A percentile compares a stretch with the other conserved stretches of the same genome.
phyloP scores from a whole-genome alignment of 1,284 basidiomycete genomes.

The Austroboletus sp. region DNA sequence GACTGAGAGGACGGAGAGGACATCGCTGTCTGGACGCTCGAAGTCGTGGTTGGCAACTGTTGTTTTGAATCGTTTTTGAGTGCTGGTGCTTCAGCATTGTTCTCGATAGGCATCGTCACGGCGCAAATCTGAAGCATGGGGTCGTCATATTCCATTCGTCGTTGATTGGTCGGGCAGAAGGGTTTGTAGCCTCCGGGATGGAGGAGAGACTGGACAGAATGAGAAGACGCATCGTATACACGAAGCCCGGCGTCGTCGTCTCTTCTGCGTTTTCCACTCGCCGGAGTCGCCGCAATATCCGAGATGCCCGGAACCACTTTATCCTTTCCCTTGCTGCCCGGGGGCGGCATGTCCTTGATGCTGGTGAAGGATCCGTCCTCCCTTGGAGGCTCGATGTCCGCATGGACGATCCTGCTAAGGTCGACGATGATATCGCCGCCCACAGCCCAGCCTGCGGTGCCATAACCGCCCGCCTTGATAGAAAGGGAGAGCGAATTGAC shows the following conservation, averaged over 20 bases:
- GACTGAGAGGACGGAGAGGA: not conserved
- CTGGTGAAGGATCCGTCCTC: slow-evolving; percentile 50
- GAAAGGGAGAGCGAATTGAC: slow-evolving; percentile 66
- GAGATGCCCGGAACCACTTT: slow-evolving; percentile 16
- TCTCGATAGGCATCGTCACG: not conserved
- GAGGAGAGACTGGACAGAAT: slow-evolving; percentile 50
- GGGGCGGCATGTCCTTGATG: slow-evolving; percentile 46
- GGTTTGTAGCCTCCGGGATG: slow-evolving; percentile 32
- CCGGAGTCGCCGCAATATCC: slow-evolving; percentile 9
- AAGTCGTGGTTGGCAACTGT: not conserved
- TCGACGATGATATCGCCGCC: slow-evolving; percentile 81
- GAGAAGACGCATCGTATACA: slow-evolving; percentile 49
- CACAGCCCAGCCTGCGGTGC: slow-evolving; percentile 82
- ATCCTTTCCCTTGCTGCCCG: slow-evolving; percentile 51
- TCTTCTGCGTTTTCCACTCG: slow-evolving; percentile 47
- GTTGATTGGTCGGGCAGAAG: slow-evolving; percentile 36
- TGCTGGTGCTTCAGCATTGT: no score
- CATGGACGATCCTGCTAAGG: slow-evolving; percentile 58
- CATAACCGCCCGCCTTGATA: slow-evolving; percentile 84
- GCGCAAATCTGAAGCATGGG: slow-evolving; percentile 6
- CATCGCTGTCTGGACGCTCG: not conserved
- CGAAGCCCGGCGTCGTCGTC: slow-evolving; percentile 50
- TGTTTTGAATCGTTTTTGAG: not conserved
- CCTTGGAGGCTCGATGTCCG: slow-evolving; percentile 59
- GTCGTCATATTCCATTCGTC: slow-evolving; percentile 33